Base-by-base conservation (phyloP, 495 filamentous ascomycete species). In the Recurvomyces mirabilis region DNA sequence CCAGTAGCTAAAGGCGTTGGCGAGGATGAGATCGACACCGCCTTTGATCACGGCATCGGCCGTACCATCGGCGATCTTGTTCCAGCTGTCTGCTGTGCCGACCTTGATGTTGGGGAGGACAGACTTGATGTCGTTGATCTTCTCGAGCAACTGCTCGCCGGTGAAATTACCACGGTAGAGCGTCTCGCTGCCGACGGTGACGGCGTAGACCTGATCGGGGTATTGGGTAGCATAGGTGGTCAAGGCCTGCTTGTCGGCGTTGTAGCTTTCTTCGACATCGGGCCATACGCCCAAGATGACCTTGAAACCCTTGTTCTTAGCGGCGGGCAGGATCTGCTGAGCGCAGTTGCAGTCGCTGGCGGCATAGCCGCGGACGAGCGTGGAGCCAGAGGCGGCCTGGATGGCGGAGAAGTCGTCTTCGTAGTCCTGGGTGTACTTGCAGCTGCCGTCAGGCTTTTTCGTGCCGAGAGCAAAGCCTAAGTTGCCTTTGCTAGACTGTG, bases 1-100 rank as follows among this genome's bases (percentile, higher is more conserved):
- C 84, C 84, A 87, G 72, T 86, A 89, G 24, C 77, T 75, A 58
- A 89, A 89, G n/a, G 79, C 84, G 55, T 89, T 89, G 59, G 72
- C 72, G 26, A 89, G 66, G 67, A 89, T 63, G 39, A 87, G 77
- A 51, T 79, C 78, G 19, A 72, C 74, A 47, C 68, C 70, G 29
- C 70, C 67, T 31, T 66, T 59, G 53, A 84, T 71, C 44, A 85
- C 62, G 17, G 77, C 66, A 56, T 87, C 76, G 7, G 76, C 83
- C 31, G 79, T 82, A 28, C 79, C 81, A 58, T 87, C 81, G 29
- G 73, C 70, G 55, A 71, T 80, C 63, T 82, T 84, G 68, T 87
- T 87, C 84, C 84, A 89, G 59, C 70, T 76, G 65, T 89, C 84
- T 4, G 82, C 84, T 15, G 80, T 86, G 41, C 84, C 84, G 28